Conservation (phyloP, 78 protist genomes). For the Speleostelium caveatum region DNA sequence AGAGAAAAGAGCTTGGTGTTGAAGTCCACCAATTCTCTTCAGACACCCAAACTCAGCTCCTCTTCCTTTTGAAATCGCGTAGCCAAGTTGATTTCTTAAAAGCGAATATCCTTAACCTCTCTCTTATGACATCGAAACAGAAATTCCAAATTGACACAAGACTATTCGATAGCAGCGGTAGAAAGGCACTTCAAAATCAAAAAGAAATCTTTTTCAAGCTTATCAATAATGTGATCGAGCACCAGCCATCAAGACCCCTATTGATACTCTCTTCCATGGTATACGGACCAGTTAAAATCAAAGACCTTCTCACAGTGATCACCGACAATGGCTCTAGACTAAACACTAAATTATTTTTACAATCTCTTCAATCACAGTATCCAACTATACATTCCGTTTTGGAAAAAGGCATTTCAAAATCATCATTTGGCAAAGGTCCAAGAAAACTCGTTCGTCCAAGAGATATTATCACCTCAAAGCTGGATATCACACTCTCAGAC, state of each 20-base stretch:
- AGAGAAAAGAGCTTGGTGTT: neutral
- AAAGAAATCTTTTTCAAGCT: neutral
- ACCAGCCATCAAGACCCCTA: slow-evolving; percentile 13
- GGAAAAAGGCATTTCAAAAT: neutral
- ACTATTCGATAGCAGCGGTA: neutral
- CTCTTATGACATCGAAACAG: neutral
- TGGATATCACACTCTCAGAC: slow-evolving; percentile 54
- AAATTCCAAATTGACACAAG: neutral
- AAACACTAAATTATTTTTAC: slow-evolving; percentile 1
- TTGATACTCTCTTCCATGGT: slow-evolving; percentile 31
- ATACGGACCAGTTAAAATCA: slow-evolving; percentile 22
- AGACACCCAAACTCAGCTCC: slow-evolving; percentile 24
- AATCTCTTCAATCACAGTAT: neutral
- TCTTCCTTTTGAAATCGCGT: slow-evolving; percentile 19
- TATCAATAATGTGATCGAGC: neutral
- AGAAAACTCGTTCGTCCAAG: neutral
- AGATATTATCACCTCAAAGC: slow-evolving; percentile 33
- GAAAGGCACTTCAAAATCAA: neutral
- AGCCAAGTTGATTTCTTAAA: slow-evolving; percentile 9
- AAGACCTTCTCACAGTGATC: neutral
- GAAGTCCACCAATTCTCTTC: neutral
- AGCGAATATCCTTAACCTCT: slow-evolving; percentile 29
- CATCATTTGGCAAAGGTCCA: neutral
- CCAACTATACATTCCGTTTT: slow-evolving; percentile 33
- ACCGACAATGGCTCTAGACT: slow-evolving; percentile 35